Percentiles rank a stretch among this genome's conserved stretches.
Conservation (phyloP, 768 basidiomycete genomes). For the Lentinula edodes region DNA sequence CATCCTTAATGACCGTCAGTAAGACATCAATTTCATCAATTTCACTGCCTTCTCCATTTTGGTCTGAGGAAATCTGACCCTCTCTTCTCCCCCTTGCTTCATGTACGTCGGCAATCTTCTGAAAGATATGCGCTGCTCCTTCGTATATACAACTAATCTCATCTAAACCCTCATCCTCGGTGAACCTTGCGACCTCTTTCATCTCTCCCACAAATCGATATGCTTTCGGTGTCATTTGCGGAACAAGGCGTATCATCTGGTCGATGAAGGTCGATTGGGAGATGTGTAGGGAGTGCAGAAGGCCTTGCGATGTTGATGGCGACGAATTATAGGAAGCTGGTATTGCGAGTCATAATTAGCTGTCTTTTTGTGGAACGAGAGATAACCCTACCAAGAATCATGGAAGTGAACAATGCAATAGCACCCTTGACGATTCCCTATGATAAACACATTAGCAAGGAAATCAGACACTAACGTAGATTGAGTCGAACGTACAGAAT, state of each 20-base stretch:
- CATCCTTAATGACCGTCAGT: slow-evolving; percentile 28
- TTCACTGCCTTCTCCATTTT: background rate
- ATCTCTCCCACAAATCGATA: slow-evolving; percentile 47
- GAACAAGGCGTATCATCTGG: slow-evolving; percentile 24
- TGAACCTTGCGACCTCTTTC: slow-evolving; percentile 43
- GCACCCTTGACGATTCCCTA: slow-evolving; percentile 43
- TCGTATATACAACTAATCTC: slow-evolving; percentile 20
- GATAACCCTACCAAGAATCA: slow-evolving; percentile 33
- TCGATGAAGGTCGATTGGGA: slow-evolving; percentile 31
- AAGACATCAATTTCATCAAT: slow-evolving; percentile 22
- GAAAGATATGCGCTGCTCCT: slow-evolving; percentile 31
- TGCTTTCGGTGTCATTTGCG: slow-evolving; percentile 36
- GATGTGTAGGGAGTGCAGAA: slow-evolving; percentile 31
- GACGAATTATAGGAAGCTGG: slow-evolving; percentile 44
- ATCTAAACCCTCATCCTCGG: slow-evolving; percentile 19
- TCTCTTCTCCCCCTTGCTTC: slow-evolving; percentile 9
- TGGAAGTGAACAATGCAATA: slow-evolving; percentile 33
- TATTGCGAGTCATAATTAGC: background rate
- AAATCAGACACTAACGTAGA: background rate
- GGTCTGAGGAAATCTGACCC: slow-evolving; percentile 11
- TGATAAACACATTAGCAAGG: background rate
- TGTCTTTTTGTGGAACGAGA: too few relatives aligned
- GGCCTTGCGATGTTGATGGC: slow-evolving; percentile 42
- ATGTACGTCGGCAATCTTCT: slow-evolving; percentile 28
- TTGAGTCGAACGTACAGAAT: slow-evolving; percentile 30